These are phyloP conservation scores for Leishmania tropica DNA, from an alignment of 208 protist genomes.

Conservation along the genomic window DNA sequence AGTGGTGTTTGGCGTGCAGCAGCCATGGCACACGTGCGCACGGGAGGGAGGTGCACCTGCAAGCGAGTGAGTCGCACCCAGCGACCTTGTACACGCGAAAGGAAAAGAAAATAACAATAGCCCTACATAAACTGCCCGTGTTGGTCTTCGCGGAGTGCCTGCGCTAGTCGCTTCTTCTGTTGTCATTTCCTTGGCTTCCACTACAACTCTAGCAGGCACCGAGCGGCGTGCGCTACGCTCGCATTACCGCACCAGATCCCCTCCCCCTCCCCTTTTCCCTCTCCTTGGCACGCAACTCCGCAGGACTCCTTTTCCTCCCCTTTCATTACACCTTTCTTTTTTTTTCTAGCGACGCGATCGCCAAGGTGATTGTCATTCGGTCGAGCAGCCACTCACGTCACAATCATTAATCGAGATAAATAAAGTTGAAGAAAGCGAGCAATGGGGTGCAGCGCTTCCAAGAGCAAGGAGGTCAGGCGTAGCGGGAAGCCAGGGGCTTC, in stretches of 20 bases:
- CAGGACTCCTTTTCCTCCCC: not conserved
- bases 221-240: not conserved
- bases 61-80: not conserved
- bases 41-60: not conserved
- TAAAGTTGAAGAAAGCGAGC: slow-evolving; percentile 8
- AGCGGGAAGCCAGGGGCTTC: slow-evolving; percentile 4
- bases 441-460: slow-evolving; percentile 61
- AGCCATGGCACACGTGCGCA: not conserved
- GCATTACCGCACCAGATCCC: not conserved
- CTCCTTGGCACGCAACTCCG: not conserved
- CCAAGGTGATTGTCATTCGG: not conserved
- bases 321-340: not conserved
- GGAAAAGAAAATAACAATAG: not conserved
- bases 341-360: not conserved
- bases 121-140: not conserved
- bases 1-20: not conserved
- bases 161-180: not conserved
- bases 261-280: not conserved
- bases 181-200: not conserved
- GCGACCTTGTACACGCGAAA: not conserved
- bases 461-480: slow-evolving; percentile 36
- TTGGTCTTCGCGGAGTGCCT: not conserved
- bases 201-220: not conserved
- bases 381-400: not conserved
- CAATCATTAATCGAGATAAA: not conserved